A percentile compares a stretch with the other conserved stretches of the same genome.
phyloP scores from a whole-genome alignment of 176 grass and related monocot species.

The Triticum timopheevii region DNA sequence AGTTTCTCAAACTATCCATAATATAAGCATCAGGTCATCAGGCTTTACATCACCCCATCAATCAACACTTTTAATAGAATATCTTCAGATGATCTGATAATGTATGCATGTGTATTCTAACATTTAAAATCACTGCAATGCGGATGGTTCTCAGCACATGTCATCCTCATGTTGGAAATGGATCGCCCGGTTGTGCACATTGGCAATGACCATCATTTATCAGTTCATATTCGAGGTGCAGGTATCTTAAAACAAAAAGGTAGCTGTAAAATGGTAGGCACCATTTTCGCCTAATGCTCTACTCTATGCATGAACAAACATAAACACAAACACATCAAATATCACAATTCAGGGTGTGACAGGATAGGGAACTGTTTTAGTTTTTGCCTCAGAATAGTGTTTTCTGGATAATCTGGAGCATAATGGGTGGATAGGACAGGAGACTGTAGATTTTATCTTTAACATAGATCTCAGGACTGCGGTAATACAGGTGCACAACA shows the following conservation, averaged over 20 bases:
- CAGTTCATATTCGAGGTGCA: not conserved
- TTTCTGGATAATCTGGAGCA: constrained; percentile 8
- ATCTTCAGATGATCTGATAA: not conserved
- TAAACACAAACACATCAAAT: not conserved
- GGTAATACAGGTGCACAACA: not conserved
- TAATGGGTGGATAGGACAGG: not conserved
- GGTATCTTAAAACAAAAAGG: not conserved
- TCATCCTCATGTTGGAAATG: not conserved
- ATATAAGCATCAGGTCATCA: constrained; percentile 22
- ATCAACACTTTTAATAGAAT: constrained; percentile 2
- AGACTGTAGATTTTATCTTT: not conserved
- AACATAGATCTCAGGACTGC: not conserved
- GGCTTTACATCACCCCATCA: not conserved
- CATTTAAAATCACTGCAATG: not conserved
- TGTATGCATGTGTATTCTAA: not conserved
- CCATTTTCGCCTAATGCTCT: not conserved
- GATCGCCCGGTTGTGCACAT: not conserved
- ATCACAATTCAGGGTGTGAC: not conserved
- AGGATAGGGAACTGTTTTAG: not conserved
- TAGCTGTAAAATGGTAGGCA: not conserved
- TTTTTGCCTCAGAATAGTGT: not conserved
- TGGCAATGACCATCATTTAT: not conserved
- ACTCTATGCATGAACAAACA: not conserved
- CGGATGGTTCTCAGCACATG: not conserved
- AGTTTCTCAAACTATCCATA: not conserved